Percentiles rank a stretch among this genome's conserved stretches.
Evolutionary conservation across 116 monocot species (phyloP).

Genomic region (Trichopus zeylanicus): DNA sequence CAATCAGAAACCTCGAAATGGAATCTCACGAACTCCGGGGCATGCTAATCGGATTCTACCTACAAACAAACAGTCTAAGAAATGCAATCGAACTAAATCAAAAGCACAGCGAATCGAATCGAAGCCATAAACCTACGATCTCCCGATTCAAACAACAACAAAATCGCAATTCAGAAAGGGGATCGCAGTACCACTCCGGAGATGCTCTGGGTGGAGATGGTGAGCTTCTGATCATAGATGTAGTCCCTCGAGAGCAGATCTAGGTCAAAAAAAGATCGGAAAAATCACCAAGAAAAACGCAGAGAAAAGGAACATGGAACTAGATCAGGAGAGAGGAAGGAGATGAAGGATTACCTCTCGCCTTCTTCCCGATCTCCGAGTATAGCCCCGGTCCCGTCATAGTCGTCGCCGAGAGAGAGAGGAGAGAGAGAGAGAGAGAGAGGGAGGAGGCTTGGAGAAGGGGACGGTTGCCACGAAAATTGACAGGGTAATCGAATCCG

Average conservation of each 20-base stretch:
- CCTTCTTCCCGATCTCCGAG: constrained; percentile 76
- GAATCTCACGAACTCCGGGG: neutral
- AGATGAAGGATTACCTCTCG: constrained; percentile 29
- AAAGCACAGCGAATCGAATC: too few species aligned
- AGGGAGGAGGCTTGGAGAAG: neutral
- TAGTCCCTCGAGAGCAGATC: constrained; percentile 87
- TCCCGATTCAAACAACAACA: neutral
- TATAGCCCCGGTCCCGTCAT: constrained; percentile 72
- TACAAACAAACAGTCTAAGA: neutral
- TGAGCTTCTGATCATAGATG: constrained; percentile 67
- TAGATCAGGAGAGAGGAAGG: neutral
- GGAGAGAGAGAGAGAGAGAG: neutral
- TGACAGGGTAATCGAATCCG: neutral
- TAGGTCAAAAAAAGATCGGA: constrained; percentile 14
- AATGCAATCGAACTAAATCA: neutral
- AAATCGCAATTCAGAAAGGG: neutral
- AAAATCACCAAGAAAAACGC: constrained; percentile 1
- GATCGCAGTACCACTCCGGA: constrained; percentile 59
- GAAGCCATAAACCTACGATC: too few species aligned
- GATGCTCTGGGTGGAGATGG: constrained; percentile 49
- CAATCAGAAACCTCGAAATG: too few species aligned
- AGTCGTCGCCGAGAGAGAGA: constrained; percentile 7
- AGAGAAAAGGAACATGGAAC: neutral
- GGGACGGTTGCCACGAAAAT: constrained; percentile 5
- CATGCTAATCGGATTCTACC: neutral